A percentile compares a stretch with the other conserved stretches of the same genome.
Conservation (phyloP, 2,329 filamentous ascomycete genomes). For the Calcarisporium arbuscula region DNA sequence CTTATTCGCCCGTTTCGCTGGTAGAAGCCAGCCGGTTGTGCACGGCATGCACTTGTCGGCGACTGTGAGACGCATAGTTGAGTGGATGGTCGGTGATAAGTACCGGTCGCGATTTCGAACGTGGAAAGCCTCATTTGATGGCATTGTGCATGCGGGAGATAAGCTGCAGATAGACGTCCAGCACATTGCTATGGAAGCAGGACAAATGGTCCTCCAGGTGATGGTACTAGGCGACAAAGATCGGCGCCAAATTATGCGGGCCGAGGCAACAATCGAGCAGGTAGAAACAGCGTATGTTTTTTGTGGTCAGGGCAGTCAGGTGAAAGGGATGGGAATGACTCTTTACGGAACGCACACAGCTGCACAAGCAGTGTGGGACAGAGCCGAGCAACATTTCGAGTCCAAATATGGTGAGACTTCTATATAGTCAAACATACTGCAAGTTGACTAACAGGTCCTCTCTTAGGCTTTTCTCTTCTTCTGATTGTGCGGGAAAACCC, state of each 20-base stretch:
- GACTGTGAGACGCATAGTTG: conserved; percentile 87
- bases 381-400: conserved; percentile 94
- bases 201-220: conserved; percentile 98
- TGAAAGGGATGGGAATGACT: conserved; percentile 99
- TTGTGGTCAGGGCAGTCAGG: conserved; percentile 95
- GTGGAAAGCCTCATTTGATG: conserved; percentile 94
- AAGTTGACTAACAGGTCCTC: not conserved
- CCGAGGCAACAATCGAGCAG: conserved; percentile 96
- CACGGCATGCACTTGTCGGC: conserved; percentile 99
- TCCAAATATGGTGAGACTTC: conserved; percentile 91
- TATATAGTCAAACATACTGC: no score
- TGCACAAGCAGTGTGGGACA: conserved; percentile 95
- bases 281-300: conserved; percentile 96
- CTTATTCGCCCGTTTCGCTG: conserved; percentile 93
- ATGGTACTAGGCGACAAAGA: conserved; percentile 93
- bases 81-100: conserved; percentile 99
- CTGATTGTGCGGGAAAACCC: conserved; percentile 99
- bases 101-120: conserved; percentile 94
- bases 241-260: conserved; percentile 91
- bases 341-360: conserved; percentile 89
- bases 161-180: conserved; percentile 91
- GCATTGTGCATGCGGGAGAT: conserved; percentile 97
- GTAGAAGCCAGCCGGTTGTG: conserved; percentile 92
- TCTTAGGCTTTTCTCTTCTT: conserved; percentile 84
- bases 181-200: conserved; percentile 95